Percentiles rank a stretch among this genome's conserved stretches.
These are phyloP conservation scores for Verticillium nubilum DNA, from an alignment of 2,329 filamentous ascomycete genomes.

Conservation along the genomic window DNA sequence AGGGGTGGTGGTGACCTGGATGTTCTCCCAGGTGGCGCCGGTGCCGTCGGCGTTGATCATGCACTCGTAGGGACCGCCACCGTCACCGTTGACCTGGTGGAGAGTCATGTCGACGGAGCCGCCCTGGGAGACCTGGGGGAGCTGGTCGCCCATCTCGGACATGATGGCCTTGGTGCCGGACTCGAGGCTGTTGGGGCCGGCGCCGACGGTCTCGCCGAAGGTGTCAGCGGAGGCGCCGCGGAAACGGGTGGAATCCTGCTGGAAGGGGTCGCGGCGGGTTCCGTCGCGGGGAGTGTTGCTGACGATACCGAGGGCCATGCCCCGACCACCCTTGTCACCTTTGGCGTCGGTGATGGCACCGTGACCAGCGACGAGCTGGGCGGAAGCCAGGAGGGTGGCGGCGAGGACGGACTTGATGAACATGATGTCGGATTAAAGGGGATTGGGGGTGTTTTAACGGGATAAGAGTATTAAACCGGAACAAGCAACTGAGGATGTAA, in stretches of 20 bases:
- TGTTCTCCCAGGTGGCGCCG: conserved; percentile 44
- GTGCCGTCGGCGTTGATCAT: conserved; percentile 59
- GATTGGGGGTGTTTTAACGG: neutral
- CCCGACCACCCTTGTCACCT: conserved; percentile 52
- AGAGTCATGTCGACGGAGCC: conserved; percentile 57
- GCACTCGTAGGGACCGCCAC: conserved; percentile 60
- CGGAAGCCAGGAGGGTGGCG: conserved; percentile 46
- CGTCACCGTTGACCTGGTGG: conserved; percentile 63
- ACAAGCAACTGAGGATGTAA: neutral
- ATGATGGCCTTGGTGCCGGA: conserved; percentile 52
- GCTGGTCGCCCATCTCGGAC: conserved; percentile 45
- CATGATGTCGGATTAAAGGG: neutral
- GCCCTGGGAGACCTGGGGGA: conserved; percentile 55
- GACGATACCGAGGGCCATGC: conserved; percentile 46
- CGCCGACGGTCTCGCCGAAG: conserved; percentile 53
- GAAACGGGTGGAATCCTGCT: conserved; percentile 61
- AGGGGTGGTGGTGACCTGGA: conserved; percentile 49
- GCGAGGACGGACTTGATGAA: conserved; percentile 24
- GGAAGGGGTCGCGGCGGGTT: conserved; percentile 54
- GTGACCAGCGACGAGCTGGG: conserved; percentile 54
- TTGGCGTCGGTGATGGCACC: conserved; percentile 53
- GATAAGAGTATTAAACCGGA: neutral
- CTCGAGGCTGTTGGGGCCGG: conserved; percentile 51
- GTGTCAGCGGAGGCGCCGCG: conserved; percentile 42
- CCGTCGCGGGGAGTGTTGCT: conserved; percentile 55